Evolutionary conservation across 1,284 basidiomycete genomes (phyloP), one percentile per base, ranked within the genome.

Genomic region (Microbotryomycetes sp.): DNA sequence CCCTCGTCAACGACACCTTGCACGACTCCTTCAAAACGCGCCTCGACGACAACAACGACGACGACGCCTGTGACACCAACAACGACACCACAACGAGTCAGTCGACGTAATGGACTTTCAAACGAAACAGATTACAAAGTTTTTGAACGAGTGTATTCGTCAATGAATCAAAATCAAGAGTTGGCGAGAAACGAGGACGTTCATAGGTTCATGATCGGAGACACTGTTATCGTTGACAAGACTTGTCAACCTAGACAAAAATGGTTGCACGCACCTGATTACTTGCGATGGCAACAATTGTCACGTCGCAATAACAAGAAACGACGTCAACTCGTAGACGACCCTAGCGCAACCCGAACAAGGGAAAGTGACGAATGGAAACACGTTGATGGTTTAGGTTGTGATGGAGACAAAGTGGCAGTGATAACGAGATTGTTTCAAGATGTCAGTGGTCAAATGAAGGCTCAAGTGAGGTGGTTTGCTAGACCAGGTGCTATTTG

Each of bases 401-500:
- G 45, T 0, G n/a, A 23, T 15, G 53, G 49, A 0, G 61, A 67
- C 47, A 67, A 67, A 55, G 68, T 67, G 3, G 68, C 50, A 7
- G 53, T 65, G 48, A 62, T 69, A 15, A 60, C 63, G 5, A 23
- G 63, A 4, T 36, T 69, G 36, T 67, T 49, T 25, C 60, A 67
- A 55, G 65, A 67, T 45, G 59, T 56, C 6, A 30, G 52, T 25
- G 60, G 58, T 14, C 25, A 31, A 19, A 69, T 56, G 60, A 50
- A 47, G 48, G 68, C 66, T 3, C 36, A 55, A 19, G 61, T 69
- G 14, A 23, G 68, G 25, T 69, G 65, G 65, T 67, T 69, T 16
- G 68, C 61, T 0, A 22, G 68, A 12, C 68, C 68, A 1, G 66
- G 68, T 3, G 63, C 65, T 0, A 61, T 69, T 0, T 69, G 68